Conservation (phyloP, 2,329 filamentous ascomycete genomes). For the Sphaerulina vaccinii region DNA sequence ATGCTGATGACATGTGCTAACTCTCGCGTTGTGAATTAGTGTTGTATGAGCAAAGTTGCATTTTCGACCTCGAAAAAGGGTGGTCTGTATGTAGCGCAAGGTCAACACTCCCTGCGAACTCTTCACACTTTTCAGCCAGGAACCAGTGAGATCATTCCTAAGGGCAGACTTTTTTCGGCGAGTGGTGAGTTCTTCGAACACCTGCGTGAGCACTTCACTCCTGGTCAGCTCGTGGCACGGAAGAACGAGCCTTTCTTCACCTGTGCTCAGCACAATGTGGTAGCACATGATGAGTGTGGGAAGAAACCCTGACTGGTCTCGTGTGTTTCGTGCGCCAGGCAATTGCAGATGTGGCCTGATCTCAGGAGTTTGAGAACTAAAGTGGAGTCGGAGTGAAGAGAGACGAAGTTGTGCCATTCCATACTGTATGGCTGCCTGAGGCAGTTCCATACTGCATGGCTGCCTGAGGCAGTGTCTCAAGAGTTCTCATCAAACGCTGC, state of each 20-base stretch:
- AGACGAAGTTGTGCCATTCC: no score
- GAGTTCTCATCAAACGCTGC: slow-evolving; percentile 14
- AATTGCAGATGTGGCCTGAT: no score
- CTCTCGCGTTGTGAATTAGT: not conserved
- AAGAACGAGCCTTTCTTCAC: not conserved
- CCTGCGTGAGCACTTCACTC: not conserved
- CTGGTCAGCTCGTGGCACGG: not conserved
- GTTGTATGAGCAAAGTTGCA: not conserved
- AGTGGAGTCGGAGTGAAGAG: no score
- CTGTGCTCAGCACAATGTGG: no score
- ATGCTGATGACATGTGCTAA: not conserved
- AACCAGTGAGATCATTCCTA: not conserved
- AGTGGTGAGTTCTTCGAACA: not conserved
- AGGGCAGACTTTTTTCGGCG: not conserved
- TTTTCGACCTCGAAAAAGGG: not conserved
- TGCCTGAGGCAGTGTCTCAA: not conserved
- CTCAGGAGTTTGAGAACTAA: no score
- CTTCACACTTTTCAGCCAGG: not conserved
- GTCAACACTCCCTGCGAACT: not conserved
- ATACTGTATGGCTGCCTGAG: not conserved
- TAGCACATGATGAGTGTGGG: no score
- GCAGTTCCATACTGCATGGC: not conserved
- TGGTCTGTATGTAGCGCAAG: not conserved
- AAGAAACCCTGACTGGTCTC: no score
- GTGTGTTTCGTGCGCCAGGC: no score